A percentile compares a stretch with the other conserved stretches of the same genome.
phyloP scores from a whole-genome alignment of 495 filamentous ascomycete species.

The Annulohypoxylon nitens region DNA sequence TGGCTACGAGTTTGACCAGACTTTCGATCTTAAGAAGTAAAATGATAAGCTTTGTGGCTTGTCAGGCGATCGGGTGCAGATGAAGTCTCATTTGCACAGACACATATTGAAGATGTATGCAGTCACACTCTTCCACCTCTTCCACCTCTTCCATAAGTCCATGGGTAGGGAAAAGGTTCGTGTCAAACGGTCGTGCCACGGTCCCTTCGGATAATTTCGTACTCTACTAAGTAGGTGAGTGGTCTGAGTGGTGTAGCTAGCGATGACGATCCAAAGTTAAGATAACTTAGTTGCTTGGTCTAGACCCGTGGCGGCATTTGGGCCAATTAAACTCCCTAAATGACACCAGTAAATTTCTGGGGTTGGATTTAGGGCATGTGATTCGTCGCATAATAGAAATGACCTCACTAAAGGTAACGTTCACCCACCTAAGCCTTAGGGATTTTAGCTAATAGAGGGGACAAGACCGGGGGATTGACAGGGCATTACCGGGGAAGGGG shows the following conservation, averaged over 20 bases:
- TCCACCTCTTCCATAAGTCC: too few relatives aligned
- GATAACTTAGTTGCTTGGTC: background rate
- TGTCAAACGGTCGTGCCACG: background rate
- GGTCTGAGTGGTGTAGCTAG: too few relatives aligned
- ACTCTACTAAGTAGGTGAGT: too few relatives aligned
- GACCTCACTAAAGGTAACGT: constrained; percentile 43
- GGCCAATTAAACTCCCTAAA: constrained; percentile 36
- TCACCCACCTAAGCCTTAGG: constrained; percentile 17
- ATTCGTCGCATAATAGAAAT: constrained; percentile 29
- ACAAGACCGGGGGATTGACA: background rate
- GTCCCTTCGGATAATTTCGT: background rate
- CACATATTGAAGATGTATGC: background rate
- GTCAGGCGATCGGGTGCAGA: background rate
- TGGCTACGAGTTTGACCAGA: constrained; percentile 6
- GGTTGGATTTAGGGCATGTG: constrained; percentile 20
- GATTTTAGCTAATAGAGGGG: constrained; percentile 21
- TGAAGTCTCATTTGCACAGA: background rate
- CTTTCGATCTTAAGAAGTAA: background rate
- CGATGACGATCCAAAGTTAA: background rate
- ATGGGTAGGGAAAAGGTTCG: too few relatives aligned
- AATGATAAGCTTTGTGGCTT: constrained; percentile 7
- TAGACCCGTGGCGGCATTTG: constrained; percentile 35
- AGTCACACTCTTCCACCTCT: background rate
- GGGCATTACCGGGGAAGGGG: background rate
- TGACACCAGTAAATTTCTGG: constrained; percentile 30